Conservation (phyloP, 441 rosid species). For the Adansonia grandidieri region DNA sequence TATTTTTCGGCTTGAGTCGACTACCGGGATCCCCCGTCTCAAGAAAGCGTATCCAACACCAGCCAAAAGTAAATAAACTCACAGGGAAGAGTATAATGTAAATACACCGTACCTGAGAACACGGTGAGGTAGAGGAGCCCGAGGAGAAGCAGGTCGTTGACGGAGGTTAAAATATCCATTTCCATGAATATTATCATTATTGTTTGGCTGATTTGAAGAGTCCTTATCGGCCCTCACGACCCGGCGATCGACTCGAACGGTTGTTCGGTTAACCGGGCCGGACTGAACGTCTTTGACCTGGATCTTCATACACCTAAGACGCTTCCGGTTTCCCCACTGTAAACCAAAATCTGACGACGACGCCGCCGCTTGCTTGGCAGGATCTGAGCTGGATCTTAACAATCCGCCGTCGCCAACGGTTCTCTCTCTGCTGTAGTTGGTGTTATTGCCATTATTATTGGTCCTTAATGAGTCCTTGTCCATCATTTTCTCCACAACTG, state of each 20-base stretch:
- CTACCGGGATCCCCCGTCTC: not conserved
- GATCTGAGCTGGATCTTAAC: conserved; percentile 44
- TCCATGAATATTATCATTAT: conserved; percentile 24
- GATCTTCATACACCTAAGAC: conserved; percentile 66
- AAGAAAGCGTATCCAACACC: conserved; percentile 22
- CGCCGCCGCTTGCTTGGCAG: conserved; percentile 36
- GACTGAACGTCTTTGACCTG: conserved; percentile 53
- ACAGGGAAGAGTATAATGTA: not conserved
- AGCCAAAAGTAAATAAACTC: not conserved
- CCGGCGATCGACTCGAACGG: conserved; percentile 56
- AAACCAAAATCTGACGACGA: conserved; percentile 54
- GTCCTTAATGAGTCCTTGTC: conserved; percentile 48
- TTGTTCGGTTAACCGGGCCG: conserved; percentile 43
- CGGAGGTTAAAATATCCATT: conserved; percentile 56
- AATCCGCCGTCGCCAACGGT: conserved; percentile 34
- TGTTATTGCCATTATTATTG: conserved; percentile 33
- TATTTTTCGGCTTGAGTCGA: too few species aligned
- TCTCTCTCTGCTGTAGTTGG: conserved; percentile 36
- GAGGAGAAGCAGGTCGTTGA: conserved; percentile 54
- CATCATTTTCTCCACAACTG: conserved; percentile 48
- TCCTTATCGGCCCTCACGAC: conserved; percentile 53
- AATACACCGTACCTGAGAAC: conserved; percentile 51
- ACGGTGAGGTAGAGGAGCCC: conserved; percentile 51
- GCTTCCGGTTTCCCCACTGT: conserved; percentile 74
- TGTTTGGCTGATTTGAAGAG: conserved; percentile 38